phyloP scores from a whole-genome alignment of 768 basidiomycete species.

The Symmetrospora coprosmae region DNA sequence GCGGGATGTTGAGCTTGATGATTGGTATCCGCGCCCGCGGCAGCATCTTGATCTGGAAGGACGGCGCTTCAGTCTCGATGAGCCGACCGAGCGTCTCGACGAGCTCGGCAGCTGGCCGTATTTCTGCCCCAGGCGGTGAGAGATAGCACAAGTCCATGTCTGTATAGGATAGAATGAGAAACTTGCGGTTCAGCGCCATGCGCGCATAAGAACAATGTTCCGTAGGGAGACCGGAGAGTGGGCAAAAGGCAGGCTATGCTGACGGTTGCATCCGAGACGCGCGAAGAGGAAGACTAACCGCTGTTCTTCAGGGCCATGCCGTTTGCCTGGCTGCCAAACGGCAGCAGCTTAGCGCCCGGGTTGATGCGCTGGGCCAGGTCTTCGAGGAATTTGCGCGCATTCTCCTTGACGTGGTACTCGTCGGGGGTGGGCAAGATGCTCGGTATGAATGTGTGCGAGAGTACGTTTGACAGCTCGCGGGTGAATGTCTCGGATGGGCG shows the following conservation, averaged over 20 bases:
- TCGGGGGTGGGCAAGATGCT: slow-evolving; percentile 29
- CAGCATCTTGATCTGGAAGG: slow-evolving; percentile 74
- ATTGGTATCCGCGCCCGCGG: slow-evolving; percentile 97
- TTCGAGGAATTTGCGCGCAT: slow-evolving; percentile 85
- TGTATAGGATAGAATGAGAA: too few relatives aligned
- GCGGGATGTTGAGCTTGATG: slow-evolving; percentile 85
- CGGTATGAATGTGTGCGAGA: slow-evolving; percentile 29
- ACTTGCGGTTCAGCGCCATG: background rate
- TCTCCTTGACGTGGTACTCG: slow-evolving; percentile 59
- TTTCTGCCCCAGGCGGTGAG: slow-evolving; percentile 62
- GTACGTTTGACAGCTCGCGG: slow-evolving; percentile 27
- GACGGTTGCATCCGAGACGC: background rate
- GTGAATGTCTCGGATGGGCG: slow-evolving; percentile 21
- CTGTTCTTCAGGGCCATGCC: slow-evolving; percentile 94
- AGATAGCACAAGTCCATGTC: slow-evolving; percentile 99
- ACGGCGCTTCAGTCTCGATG: slow-evolving; percentile 67
- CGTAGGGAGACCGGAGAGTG: background rate
- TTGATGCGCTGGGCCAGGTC: slow-evolving; percentile 88
- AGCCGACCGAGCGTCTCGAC: slow-evolving; percentile 87
- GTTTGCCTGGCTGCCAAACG: slow-evolving; percentile 93
- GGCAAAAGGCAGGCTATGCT: too few relatives aligned
- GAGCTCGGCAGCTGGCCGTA: slow-evolving; percentile 64
- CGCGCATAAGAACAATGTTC: background rate
- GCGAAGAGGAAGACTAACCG: slow-evolving; percentile 44
- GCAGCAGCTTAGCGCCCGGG: slow-evolving; percentile 72